Conservation (phyloP, 371 early-diverging fungal species). For the Saksenaea oblongispora region DNA sequence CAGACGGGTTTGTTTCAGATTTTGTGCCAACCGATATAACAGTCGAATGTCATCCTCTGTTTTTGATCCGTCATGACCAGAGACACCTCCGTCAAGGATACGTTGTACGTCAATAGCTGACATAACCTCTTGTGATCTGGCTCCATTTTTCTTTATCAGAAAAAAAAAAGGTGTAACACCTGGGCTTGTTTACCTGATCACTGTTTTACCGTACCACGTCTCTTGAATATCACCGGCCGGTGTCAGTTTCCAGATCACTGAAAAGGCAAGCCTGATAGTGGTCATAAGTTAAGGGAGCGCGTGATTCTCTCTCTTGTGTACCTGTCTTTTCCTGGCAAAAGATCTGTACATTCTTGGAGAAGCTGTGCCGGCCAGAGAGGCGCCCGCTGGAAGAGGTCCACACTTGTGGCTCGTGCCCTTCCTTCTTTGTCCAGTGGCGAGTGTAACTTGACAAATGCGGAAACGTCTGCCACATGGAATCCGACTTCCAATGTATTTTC, state of each 20-base stretch:
- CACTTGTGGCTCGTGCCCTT: conserved; percentile 82
- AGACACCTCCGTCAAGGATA: conserved; percentile 76
- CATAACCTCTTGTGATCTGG: conserved; percentile 60
- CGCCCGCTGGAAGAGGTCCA: conserved; percentile 88
- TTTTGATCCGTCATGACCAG: conserved; percentile 57
- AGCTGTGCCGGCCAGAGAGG: conserved; percentile 95
- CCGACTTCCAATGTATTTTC: conserved; percentile 81
- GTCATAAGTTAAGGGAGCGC: too few relatives aligned
- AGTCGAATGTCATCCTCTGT: conserved; percentile 95
- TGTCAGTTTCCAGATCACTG: conserved; percentile 84
- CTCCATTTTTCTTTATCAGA: neutral
- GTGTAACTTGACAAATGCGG: conserved; percentile 88
- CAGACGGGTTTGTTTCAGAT: conserved; percentile 24
- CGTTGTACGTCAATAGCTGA: conserved; percentile 84
- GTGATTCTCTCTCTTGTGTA: neutral
- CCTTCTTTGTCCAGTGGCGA: conserved; percentile 93
- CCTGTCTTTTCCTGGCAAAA: conserved; percentile 28
- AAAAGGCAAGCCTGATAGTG: conserved; percentile 71
- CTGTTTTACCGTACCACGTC: conserved; percentile 69
- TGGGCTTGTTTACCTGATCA: conserved; percentile 65
- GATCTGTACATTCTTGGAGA: conserved; percentile 62
- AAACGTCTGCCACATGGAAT: conserved; percentile 98
- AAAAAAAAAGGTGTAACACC: neutral
- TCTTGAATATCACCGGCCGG: conserved; percentile 59
- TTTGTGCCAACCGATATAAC: conserved; percentile 91